Percentiles rank a stretch among this genome's conserved stretches.
Conservation (phyloP, 352 stramenopile species). For the Bremia lactucae region DNA sequence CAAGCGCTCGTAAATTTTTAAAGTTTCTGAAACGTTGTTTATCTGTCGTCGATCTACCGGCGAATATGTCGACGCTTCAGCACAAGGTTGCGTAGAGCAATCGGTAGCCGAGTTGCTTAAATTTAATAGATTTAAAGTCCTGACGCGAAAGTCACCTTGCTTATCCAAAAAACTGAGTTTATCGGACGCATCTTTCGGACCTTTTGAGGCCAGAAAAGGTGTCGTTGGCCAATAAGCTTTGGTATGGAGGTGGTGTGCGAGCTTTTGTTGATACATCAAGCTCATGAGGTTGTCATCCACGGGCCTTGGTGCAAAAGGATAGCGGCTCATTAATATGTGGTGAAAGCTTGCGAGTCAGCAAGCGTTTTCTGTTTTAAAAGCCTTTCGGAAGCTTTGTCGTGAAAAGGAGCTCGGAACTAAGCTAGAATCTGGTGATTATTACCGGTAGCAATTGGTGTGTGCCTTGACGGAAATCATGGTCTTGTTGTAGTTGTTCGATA, state of each 20-base stretch:
- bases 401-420: too few species aligned
- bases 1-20: conserved; percentile 3
- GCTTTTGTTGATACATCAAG: background rate
- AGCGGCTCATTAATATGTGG: conserved; percentile 4
- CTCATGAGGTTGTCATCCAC: conserved; percentile 4
- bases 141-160: background rate
- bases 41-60: background rate
- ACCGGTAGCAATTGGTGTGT: too few species aligned
- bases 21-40: background rate
- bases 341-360: background rate
- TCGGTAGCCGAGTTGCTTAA: background rate
- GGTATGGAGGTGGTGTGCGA: background rate
- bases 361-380: conserved; percentile 5
- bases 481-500: too few species aligned
- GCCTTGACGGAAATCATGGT: too few species aligned
- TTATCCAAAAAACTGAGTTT: too few species aligned
- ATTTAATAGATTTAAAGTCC: conserved; percentile 1
- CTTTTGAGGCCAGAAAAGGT: background rate
- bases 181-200: background rate
- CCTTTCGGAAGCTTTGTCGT: too few species aligned
- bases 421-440: too few species aligned
- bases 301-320: background rate
- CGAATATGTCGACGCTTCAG: background rate
- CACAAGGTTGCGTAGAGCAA: background rate
- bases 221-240: background rate